Percentiles rank a stretch among this genome's conserved stretches.
phyloP scores from a whole-genome alignment of 2,329 filamentous ascomycete species.

The Apiospora kogelbergensis region DNA sequence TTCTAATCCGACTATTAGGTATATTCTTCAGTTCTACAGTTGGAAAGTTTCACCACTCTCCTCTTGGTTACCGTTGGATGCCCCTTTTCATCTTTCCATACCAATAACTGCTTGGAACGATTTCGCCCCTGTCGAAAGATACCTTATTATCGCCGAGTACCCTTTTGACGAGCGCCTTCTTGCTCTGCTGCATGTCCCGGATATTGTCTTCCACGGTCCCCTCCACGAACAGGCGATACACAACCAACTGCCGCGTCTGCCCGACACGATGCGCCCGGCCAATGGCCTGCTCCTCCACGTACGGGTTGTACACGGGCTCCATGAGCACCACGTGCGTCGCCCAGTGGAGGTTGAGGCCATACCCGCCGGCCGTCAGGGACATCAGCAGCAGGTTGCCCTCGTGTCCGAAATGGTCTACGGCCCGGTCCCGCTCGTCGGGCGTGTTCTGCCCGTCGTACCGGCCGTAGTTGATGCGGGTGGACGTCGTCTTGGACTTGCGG shows the following conservation, averaged over 20 bases:
- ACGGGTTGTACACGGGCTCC: conserved; percentile 13
- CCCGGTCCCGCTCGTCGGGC: conserved; percentile 43
- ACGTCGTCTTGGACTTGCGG: not conserved
- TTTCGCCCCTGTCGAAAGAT: conserved; percentile 12
- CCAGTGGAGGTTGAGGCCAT: conserved; percentile 31
- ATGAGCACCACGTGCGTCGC: conserved; percentile 7
- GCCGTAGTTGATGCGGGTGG: conserved; percentile 21
- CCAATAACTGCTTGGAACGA: conserved; percentile 11
- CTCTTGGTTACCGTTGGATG: not conserved
- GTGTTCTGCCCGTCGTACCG: conserved; percentile 58
- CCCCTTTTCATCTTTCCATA: no score
- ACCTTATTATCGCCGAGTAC: conserved; percentile 23
- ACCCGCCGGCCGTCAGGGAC: conserved; percentile 71
- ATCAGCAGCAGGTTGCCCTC: conserved; percentile 56
- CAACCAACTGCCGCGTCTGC: conserved; percentile 1
- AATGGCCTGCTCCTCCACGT: conserved; percentile 12
- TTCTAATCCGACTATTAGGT: not conserved
- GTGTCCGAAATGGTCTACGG: conserved; percentile 25
- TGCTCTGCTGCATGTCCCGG: conserved; percentile 67
- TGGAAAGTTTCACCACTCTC: not conserved
- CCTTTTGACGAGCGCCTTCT: conserved; percentile 57
- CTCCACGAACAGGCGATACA: conserved; percentile 9
- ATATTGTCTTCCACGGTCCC: conserved; percentile 47
- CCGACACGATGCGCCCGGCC: conserved; percentile 10
- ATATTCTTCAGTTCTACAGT: not conserved